These are phyloP conservation scores for Spiraea crenata DNA, from an alignment of 331 rosid species.

Conservation along the genomic window DNA sequence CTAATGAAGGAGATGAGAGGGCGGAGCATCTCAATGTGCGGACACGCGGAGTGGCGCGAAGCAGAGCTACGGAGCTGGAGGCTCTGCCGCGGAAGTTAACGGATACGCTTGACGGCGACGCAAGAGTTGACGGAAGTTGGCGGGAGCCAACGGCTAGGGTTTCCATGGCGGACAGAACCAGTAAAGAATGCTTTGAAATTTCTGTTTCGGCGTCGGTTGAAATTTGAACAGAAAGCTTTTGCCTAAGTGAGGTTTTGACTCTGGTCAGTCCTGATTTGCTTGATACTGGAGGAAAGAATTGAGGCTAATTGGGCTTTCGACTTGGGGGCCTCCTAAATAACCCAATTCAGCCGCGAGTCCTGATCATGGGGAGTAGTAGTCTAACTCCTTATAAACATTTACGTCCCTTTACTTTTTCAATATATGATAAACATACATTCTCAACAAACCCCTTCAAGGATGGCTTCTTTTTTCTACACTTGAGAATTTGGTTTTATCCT, in stretches of 20 bases:
- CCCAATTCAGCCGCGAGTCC: background rate
- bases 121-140: slow-evolving; percentile 16
- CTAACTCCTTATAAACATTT: no score
- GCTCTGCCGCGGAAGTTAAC: slow-evolving; percentile 6
- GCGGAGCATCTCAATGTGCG: slow-evolving; percentile 17
- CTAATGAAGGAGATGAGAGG: slow-evolving; percentile 27
- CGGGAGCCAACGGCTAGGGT: slow-evolving; percentile 31
- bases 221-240: background rate
- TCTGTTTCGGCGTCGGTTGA: background rate
- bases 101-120: slow-evolving; percentile 6
- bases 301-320: background rate
- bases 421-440: no score
- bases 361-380: no score
- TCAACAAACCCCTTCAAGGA: no score
- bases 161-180: slow-evolving; percentile 17
- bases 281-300: background rate
- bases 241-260: background rate
- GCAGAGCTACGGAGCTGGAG: slow-evolving; percentile 13
- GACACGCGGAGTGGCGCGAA: slow-evolving; percentile 16
- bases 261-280: background rate
- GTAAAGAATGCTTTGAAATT: background rate
- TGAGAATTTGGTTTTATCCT: no score
- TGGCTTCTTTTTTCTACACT: no score
- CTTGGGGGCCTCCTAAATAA: slow-evolving; percentile 1
- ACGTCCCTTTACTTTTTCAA: no score